These are phyloP conservation scores for Cucurbita moschata DNA, from an alignment of 306 rosid genomes.

Conservation along the genomic window DNA sequence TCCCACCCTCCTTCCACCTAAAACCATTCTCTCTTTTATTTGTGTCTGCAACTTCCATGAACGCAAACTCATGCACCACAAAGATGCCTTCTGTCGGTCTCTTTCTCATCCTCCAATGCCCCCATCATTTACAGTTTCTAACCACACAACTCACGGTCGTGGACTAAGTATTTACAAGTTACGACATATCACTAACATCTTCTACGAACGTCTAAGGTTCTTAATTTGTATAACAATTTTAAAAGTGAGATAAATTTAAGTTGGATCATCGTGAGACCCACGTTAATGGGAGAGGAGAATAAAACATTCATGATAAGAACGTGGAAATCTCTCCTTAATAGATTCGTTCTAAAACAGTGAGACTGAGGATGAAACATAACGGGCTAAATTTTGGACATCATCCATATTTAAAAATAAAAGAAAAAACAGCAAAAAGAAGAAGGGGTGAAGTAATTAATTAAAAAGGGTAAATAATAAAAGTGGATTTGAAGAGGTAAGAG, in stretches of 20 bases:
- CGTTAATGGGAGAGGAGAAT: too few species aligned
- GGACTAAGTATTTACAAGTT: too few species aligned
- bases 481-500: neutral
- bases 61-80: slow-evolving; percentile 26
- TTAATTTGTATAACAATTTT: too few species aligned
- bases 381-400: too few species aligned
- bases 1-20: neutral
- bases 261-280: too few species aligned
- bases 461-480: neutral
- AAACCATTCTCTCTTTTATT: neutral
- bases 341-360: too few species aligned
- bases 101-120: slow-evolving; percentile 4
- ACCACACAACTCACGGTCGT: neutral
- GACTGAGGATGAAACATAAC: too few species aligned
- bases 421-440: neutral
- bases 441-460: neutral
- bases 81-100: slow-evolving; percentile 76
- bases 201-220: too few species aligned
- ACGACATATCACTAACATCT: too few species aligned
- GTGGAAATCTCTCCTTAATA: too few species aligned
- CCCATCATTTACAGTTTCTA: neutral
- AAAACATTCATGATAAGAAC: too few species aligned
- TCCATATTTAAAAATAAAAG: neutral
- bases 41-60: slow-evolving; percentile 6
- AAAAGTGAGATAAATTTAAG: too few species aligned